Evolutionary conservation across 495 filamentous ascomycete species (phyloP), one percentile per base, ranked within the genome.

Genomic region (Aspergillus steynii): DNA sequence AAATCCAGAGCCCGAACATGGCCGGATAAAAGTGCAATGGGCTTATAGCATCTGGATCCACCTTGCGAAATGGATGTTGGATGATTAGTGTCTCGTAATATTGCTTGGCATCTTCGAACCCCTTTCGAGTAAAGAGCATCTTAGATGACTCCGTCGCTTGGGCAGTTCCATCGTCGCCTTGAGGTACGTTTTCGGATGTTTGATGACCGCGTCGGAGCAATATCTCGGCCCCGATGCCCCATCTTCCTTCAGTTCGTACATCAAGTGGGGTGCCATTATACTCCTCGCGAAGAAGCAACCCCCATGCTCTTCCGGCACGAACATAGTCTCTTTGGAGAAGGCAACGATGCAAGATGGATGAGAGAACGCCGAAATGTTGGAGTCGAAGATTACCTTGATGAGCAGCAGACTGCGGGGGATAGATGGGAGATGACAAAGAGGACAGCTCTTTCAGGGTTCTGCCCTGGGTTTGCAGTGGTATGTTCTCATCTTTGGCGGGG

Each of bases 221-320:
- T 50, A 91, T 77, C 64, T 91, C 88, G 15, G 87, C 88, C 29
- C 88, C 88, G 50, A 91, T 83, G 14, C 86, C 87, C 88, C 88
- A 91, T 58, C 83, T 74, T 7, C 76, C 80, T 58, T 80, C 78
- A 25, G 54, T 73, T 32, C 87, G 77, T 2, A 86, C 69, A 71
- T 90, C 86, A 26, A 87, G 64, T n/a, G 71, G 66, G 14, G 66
- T 66, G 1, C 86, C 83, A 52, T 67, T 66, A 28, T 82, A 67
- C 50, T 85, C 76, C 51, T 83, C 79, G 27, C 87, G 82, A 46
- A 91, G 66, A 28, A 90, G 71, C 68, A 90, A 70, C 6, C 81
- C 83, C 86, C 85, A 90, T 15, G 87, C 86, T 66, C 85, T 77
- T 31, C 81, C 80, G 2, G 88, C 88, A 46, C 88, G 84, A 14